A percentile compares a stretch with the other conserved stretches of the same genome.
Conservation (phyloP, 1,284 basidiomycete species). For the Heterobasidion parviporum region DNA sequence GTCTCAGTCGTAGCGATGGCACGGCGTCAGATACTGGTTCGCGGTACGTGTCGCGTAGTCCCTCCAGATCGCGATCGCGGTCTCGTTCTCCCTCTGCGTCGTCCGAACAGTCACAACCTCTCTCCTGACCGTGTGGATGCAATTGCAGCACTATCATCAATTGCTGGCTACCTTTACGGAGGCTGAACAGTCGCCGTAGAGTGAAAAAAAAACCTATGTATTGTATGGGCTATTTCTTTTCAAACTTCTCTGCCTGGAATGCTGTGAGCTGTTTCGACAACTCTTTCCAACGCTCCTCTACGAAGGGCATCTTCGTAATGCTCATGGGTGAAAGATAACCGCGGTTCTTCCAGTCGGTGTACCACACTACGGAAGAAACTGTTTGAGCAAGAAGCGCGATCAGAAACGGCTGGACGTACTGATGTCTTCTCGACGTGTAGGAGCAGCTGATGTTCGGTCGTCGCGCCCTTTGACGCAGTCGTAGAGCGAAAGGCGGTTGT, state of each 20-base stretch:
- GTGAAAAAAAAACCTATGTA: background rate
- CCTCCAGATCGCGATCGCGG: constrained; percentile 29
- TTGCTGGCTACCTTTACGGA: background rate
- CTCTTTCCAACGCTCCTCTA: constrained; percentile 59
- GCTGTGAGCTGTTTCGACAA: constrained; percentile 52
- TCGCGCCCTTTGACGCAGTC: constrained; percentile 72
- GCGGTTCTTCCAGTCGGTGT: constrained; percentile 63
- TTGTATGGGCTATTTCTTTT: constrained; percentile 22
- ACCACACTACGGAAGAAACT: constrained; percentile 50
- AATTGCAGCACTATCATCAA: constrained; percentile 2
- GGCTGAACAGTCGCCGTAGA: background rate
- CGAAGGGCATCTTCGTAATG: constrained; percentile 48
- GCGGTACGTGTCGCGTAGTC: constrained; percentile 59
- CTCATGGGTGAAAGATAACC: constrained; percentile 63
- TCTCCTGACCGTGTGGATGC: constrained; percentile 48
- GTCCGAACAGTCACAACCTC: constrained; percentile 51
- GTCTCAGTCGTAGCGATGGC: constrained; percentile 21
- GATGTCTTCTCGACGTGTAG: constrained; percentile 81
- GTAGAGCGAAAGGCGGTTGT: constrained; percentile 79
- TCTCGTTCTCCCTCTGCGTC: constrained; percentile 26
- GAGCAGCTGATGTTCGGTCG: constrained; percentile 65
- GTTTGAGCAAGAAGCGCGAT: background rate
- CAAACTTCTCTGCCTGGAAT: constrained; percentile 53
- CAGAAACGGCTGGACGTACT: constrained; percentile 38
- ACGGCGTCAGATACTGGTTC: constrained; percentile 39